Base-by-base conservation (phyloP, 164 flowering plant genomes). In the Cinnamomum chago region DNA sequence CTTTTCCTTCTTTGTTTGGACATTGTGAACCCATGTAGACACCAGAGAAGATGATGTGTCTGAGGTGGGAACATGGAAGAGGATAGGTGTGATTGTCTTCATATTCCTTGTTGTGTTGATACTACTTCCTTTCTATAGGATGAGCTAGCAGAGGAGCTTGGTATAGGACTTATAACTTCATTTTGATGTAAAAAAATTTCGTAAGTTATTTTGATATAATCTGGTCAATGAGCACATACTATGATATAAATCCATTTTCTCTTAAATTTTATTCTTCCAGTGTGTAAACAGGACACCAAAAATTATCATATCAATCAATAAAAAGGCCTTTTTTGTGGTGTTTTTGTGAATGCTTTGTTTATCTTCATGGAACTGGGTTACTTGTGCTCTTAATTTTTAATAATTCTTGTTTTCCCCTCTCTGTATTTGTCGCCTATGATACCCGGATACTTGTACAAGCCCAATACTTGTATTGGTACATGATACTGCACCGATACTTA, bases 121-220 rank as follows among this genome's bases (percentile, higher is more conserved):
- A 5, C 95, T 95, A 35, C 93, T 95, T 71, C 99, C 98, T 15
- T 86, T 95, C 0, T 30, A 18, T 85, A 94, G 91, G 97, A 95
- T 80, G 97, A 95, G 81, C 90, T 95, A 11, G 98, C 98, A 22
- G 99, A 95, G 83, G 98, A 95, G 81, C 82, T 95, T n/a, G 97
- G 99, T 62, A 88, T 95, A 72, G 99, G 99, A 67, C 94, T 95
- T 68, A 91, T 93, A 75, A 86, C 90, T 72, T 87, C 92, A 72
- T 90, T 92, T 79, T 93, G 82, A 88, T 80, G 76, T 62, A 70
- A 30, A 30, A 3, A 3, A 3, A 3, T 30, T 30, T 30, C 33
- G 4, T 30, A 30, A 30, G 33, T 30, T 30, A 30, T 30, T 30
- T 30, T 30, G 33, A 30, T 30, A 5, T 3, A 30, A 71, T 22